Evolutionary conservation across 2,329 filamentous ascomycete genomes (phyloP).

Genomic region (Botryotinia globosa): DNA sequence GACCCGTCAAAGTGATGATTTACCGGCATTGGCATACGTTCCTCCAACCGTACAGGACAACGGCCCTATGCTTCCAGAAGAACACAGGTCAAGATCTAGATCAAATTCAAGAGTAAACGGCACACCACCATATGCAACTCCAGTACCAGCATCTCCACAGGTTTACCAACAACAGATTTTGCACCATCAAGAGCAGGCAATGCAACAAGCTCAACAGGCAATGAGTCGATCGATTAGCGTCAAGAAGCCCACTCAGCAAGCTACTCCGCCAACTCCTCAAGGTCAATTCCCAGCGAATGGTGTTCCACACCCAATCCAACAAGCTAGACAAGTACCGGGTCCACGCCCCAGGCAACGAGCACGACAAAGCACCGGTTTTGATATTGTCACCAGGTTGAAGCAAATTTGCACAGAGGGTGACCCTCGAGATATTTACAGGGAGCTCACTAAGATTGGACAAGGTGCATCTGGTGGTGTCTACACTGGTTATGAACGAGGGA

Average conservation of each 20-base stretch:
- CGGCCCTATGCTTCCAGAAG: conserved; percentile 57
- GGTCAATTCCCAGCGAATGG: conserved; percentile 45
- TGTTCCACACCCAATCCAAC: conserved; percentile 39
- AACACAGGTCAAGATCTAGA: conserved; percentile 65
- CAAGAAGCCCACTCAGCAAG: conserved; percentile 44
- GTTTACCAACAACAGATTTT: conserved; percentile 61
- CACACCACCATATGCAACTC: conserved; percentile 39
- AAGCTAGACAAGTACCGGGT: conserved; percentile 45
- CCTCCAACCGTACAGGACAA: conserved; percentile 33
- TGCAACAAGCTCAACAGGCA: conserved; percentile 48
- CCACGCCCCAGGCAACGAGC: conserved; percentile 73
- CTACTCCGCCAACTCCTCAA: conserved; percentile 53
- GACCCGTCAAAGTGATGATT: conserved; percentile 57
- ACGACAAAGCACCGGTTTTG: conserved; percentile 75
- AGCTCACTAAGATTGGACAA: conserved; percentile 93
- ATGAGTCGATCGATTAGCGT: conserved; percentile 29
- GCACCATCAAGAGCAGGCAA: conserved; percentile 82
- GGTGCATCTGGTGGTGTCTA: conserved; percentile 95
- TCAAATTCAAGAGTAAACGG: conserved; percentile 65
- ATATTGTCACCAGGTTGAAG: conserved; percentile 79
- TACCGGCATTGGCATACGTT: conserved; percentile 39
- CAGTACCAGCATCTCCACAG: conserved; percentile 34
- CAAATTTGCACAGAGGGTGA: conserved; percentile 89
- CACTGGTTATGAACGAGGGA: conserved; percentile 80
- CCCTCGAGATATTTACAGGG: conserved; percentile 81